Base-by-base conservation (phyloP, 225 moss, liverwort and hornwort genomes). In the Marchantia polymorpha region DNA sequence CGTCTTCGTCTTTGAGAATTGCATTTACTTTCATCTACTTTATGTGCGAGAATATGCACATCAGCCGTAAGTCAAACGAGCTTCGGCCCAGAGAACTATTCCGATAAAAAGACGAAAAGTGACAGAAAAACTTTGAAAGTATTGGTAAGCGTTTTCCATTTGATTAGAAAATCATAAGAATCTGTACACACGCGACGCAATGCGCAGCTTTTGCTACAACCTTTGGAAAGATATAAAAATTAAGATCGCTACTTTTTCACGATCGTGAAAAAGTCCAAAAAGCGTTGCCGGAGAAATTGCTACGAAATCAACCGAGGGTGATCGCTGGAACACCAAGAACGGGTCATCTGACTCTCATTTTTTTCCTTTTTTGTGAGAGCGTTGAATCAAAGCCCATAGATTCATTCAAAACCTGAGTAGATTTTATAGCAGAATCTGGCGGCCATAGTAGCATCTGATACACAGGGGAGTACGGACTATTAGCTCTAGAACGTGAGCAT, bases 391-490 rank as follows among this genome's bases (percentile, higher is more conserved):
- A 47, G 69, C n/a, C 47, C 20, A 19, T 67, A 14, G 31, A 14
- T 67, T 61, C 23, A 77, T 12, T 77, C 77, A 50, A 47, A 25
- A 9, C 77, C 77, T 49, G 77, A 63, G 47, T 63, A 77, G 63
- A 77, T 48, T 51, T 26, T 77, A 48, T 63, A 77, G 63, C 77
- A 77, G 50, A 77, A 77, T 17, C 46, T 77, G 63, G 77, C 77
- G 12, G 77, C 77, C 77, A 77, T 77, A 7, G 77, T 22, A 39
- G 50, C 64, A 25, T 77, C 77, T 77, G 77, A n/a, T 25, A 23
- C 64, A 23, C 64, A 23, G 7, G 25, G 64, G 3, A 64, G 11
- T n/a, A 15, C 58, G 58, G 58, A 58, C 15, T 58, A 58, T 58
- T 58, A 58, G 58, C 20, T 15, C 20, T 58, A 15, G 20, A 5